Evolutionary conservation across 306 rosid genomes (phyloP), one percentile per base, ranked within the genome.

Genomic region (Canavalia ensiformis): DNA sequence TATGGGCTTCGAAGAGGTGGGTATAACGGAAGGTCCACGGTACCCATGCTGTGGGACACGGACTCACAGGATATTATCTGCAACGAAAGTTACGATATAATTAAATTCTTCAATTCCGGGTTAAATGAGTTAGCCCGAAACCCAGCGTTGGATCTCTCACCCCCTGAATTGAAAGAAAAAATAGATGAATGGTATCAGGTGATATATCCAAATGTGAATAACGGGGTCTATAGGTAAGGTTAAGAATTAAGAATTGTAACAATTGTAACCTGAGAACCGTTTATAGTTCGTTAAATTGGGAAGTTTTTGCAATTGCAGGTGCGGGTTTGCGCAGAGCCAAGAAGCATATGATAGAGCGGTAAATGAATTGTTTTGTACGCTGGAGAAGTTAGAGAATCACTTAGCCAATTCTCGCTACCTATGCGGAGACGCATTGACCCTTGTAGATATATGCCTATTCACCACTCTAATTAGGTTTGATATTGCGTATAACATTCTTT

Each of bases 241-340:
- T 6, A 9, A 41, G 18, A 33, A 28, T 34, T 8, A 0, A 8
- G 1, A 68, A 42, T 42, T 37, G 25, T n/a, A 34, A 50, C 3
- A 18, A 18, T 39, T 46, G 77, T n/a, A 29, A 68, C 13, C 12
- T 74, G 4, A 13, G 6, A 51, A 31, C 11, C 42, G 3, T 1
- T 55, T 4, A 42, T 62, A 8, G 31, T 12, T 64, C 34, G 2
- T 78, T 2, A 13, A 66, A 67, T 28, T 60, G 63, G 31, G 18
- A 7, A 42, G 3, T 18, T 12, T 10, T 41, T 64, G 69, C 1
- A 11, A 33, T 50, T 79, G 68, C 85, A 91, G 97, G 76, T 93
- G 98, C 78, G 98, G 99, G 18, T 93, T 95, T 88, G 98, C 98
- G n/a, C 93, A 95, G 85, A 91, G 96, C 34, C 99, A 93, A 82